Evolutionary conservation across 192 early-diverging fungal genomes (phyloP), one percentile per base, ranked within the genome.

Genomic region (Chytriomyces hyalinus): DNA sequence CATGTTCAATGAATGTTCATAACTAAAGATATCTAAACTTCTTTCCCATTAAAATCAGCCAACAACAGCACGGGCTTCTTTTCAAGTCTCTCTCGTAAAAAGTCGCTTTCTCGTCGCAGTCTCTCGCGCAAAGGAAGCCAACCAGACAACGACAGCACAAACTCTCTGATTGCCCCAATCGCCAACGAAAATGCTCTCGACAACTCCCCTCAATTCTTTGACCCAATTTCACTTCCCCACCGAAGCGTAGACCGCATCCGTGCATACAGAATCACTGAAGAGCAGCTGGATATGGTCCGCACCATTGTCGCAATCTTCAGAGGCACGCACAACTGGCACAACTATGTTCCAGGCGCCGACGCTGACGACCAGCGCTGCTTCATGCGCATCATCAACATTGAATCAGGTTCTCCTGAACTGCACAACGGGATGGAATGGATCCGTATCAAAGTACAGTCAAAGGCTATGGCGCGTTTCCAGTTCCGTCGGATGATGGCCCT

Each of bases 281-380:
- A 73, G 44, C 78, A 83, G 78, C 59, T 67, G 36, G 53, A 69
- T 6, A 73, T 67, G 57, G 63, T 83, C 64, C 59, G 64, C 6
- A 44, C 53, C 63, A 81, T 81, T 65, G 44, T 78, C 28, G 68
- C 76, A 3, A 67, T 83, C 43, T 83, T 61, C 71, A 43, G 74
- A 17, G 82, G 82, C 20, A 83, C 82, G 0, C 82, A 83, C 76
- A 83, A 83, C 62, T 83, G 47, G 49, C 82, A 83, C 76, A 83
- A 83, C 75, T 83, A 80, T 61, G 80, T 83, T 28, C 82, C 82
- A 6, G 73, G 73, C 66, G 73, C 78, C 5, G 24, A 51, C 24
- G 13, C 68, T 6, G 79, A 80, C 49, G 82, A 83, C 53, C 59
- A 76, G 22, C 26, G 82, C 7, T 78, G 77, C 59, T 83, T 63